Evolutionary conservation across 2,329 filamentous ascomycete genomes (phyloP), one percentile per base, ranked within the genome.

Genomic region (Penicillium sclerotiorum): DNA sequence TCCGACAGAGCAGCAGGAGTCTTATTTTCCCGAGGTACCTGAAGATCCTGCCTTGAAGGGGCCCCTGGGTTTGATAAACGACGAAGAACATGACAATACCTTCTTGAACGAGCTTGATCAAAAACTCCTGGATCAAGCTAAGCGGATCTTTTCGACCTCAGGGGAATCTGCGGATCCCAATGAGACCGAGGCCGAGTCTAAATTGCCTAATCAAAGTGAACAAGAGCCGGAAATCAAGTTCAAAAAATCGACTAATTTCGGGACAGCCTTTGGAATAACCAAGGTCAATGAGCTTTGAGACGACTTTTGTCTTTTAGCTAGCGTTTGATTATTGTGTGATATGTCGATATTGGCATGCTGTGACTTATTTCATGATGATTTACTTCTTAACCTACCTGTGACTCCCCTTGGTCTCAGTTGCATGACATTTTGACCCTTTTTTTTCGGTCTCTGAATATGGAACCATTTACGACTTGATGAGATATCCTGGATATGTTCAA

Each of bases 161-260:
- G 53, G 56, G n/a, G 61, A 59, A 27, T 55, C 59, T 13, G 48
- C 54, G 25, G 58, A 59, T 21, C 43, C 55, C 21, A 55, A 66
- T 5, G 61, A 68, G 45, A 33, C 47, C 5, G 62, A 68, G 45
- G 30, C 47, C 5, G 62, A 66, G 13, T 37, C 56, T 37, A 63
- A 63, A 23, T 27, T 52, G 15, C 53, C 65, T 38, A 49, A 39
- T 8, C 61, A 61, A 38, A 55, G 58, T 33, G 62, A 69, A 32
- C 60, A 59, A 22, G 68, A 70, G 21, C 62, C 67, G 15, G 70
- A 73, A 57, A 59, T 76, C 49, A 73, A 67, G 53, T 70, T 77
- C 57, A 76, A 68, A 55, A 71, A 72, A 21, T 72, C 69, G 13
- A 75, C 70, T 15, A 77, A 77, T 60, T 77, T 77, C 64, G 75